Evolutionary conservation across 352 stramenopile species (phyloP).

Genomic region (Phytophthora sansomeana): DNA sequence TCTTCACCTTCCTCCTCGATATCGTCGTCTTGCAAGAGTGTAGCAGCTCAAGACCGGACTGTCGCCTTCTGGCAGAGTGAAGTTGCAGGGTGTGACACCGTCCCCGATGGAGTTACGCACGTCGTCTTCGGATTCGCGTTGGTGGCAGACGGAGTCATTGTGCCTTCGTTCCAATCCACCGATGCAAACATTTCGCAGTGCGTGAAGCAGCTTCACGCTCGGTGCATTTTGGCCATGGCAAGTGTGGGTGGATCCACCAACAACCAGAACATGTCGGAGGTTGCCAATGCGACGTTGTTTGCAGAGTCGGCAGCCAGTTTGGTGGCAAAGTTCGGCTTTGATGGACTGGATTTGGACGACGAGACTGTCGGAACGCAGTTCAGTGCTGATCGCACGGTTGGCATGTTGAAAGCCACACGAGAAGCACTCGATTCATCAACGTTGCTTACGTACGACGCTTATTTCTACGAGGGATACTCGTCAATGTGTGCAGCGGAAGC

Average conservation of each 20-base stretch:
- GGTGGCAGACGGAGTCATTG: slow-evolving; percentile 55
- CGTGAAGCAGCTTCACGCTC: slow-evolving; percentile 60
- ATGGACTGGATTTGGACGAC: slow-evolving; percentile 79
- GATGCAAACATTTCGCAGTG: slow-evolving; percentile 65
- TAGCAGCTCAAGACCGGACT: slow-evolving; percentile 58
- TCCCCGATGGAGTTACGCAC: slow-evolving; percentile 78
- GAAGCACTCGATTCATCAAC: slow-evolving; percentile 47
- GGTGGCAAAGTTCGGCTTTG: slow-evolving; percentile 72
- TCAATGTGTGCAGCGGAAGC: slow-evolving; percentile 61
- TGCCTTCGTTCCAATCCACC: slow-evolving; percentile 65
- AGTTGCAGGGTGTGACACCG: slow-evolving; percentile 71
- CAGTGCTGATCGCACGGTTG: slow-evolving; percentile 53
- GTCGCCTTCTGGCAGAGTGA: slow-evolving; percentile 87
- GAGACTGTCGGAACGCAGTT: slow-evolving; percentile 74
- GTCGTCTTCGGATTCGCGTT: slow-evolving; percentile 82
- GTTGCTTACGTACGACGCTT: slow-evolving; percentile 79
- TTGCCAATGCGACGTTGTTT: slow-evolving; percentile 54
- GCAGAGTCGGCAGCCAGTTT: slow-evolving; percentile 56
- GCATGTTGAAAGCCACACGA: slow-evolving; percentile 57
- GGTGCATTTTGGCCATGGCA: slow-evolving; percentile 66
- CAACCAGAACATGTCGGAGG: slow-evolving; percentile 64
- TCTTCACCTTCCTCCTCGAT: slow-evolving; percentile 7
- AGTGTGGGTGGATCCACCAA: slow-evolving; percentile 81
- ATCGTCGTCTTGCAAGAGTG: slow-evolving; percentile 33
- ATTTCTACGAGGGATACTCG: slow-evolving; percentile 67